phyloP scores from a whole-genome alignment of 108 stramenopile genomes.

The Discostella stelligeroides region DNA sequence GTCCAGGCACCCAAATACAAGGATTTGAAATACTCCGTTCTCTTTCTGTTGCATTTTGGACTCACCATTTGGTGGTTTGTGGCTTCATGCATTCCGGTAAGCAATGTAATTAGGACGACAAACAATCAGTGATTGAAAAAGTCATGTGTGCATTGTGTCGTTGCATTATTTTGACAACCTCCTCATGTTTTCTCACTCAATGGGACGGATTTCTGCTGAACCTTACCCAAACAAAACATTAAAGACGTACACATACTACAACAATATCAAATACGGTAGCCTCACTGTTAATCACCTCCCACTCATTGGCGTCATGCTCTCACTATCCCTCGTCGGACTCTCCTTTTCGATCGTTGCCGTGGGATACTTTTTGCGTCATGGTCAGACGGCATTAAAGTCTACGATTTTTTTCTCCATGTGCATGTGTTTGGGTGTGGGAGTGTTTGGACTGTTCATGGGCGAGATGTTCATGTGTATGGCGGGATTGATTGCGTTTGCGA shows the following conservation, averaged over 20 bases:
- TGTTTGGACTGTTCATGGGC: conserved; percentile 26
- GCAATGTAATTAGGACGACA: no score
- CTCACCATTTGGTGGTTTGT: not conserved
- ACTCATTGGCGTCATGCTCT: not conserved
- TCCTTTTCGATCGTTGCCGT: not conserved
- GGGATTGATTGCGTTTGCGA: not conserved
- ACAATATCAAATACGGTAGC: not conserved
- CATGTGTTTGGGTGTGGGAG: conserved; percentile 31
- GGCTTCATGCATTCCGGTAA: not conserved
- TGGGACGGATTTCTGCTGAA: no score
- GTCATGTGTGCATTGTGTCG: no score
- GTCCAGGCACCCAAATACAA: conserved; percentile 7
- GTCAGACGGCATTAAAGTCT: conserved; percentile 33
- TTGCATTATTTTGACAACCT: no score
- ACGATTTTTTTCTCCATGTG: conserved; percentile 48
- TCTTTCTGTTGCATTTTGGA: conserved; percentile 2
- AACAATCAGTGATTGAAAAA: no score
- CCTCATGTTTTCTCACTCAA: no score
- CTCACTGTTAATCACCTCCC: not conserved
- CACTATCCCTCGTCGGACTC: not conserved
- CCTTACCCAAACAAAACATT: no score
- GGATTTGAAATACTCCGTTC: conserved; percentile 2
- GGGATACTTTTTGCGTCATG: conserved; percentile 4
- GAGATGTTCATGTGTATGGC: conserved; percentile 22
- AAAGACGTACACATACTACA: not conserved